Evolutionary conservation across 2,329 filamentous ascomycete genomes (phyloP).

Genomic region (Sclerotinia trifoliorum): DNA sequence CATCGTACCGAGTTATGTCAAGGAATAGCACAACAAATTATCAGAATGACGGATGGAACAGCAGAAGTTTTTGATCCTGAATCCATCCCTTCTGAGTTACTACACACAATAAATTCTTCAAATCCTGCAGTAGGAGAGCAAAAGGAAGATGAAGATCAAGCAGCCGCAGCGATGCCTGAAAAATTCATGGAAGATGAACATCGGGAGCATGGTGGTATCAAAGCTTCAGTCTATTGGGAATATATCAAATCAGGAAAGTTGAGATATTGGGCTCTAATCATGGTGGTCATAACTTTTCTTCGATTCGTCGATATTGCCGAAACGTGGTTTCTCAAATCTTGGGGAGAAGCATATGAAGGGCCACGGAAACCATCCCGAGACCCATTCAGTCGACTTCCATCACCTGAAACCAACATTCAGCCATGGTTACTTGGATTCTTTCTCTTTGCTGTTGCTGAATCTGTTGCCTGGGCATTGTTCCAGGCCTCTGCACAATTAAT

Average conservation of each 20-base stretch:
- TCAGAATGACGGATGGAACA: constrained; percentile 65
- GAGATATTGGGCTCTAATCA: constrained; percentile 66
- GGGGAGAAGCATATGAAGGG: constrained; percentile 72
- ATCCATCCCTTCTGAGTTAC: constrained; percentile 33
- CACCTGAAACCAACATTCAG: constrained; percentile 62
- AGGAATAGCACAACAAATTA: constrained; percentile 68
- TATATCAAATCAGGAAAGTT: constrained; percentile 81
- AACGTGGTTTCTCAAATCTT: constrained; percentile 81
- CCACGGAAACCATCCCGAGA: constrained; percentile 35
- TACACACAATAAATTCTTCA: constrained; percentile 29
- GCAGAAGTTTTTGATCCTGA: constrained; percentile 40
- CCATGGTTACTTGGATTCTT: constrained; percentile 76
- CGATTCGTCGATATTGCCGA: constrained; percentile 64
- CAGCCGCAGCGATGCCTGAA: constrained; percentile 54
- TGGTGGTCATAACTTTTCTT: constrained; percentile 61
- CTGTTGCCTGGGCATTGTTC: constrained; percentile 58
- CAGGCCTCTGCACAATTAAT: constrained; percentile 72
- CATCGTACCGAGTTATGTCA: constrained; percentile 70
- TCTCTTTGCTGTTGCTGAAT: constrained; percentile 59
- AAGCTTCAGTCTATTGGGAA: constrained; percentile 74
- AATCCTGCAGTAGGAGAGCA: constrained; percentile 33
- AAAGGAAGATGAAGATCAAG: constrained; percentile 38
- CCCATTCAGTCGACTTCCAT: constrained; percentile 56
- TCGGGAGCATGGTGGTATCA: constrained; percentile 71
- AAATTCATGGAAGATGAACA: constrained; percentile 80